Base-by-base conservation (phyloP, 2,329 filamentous ascomycete species). In the Colletotrichum karsti region DNA sequence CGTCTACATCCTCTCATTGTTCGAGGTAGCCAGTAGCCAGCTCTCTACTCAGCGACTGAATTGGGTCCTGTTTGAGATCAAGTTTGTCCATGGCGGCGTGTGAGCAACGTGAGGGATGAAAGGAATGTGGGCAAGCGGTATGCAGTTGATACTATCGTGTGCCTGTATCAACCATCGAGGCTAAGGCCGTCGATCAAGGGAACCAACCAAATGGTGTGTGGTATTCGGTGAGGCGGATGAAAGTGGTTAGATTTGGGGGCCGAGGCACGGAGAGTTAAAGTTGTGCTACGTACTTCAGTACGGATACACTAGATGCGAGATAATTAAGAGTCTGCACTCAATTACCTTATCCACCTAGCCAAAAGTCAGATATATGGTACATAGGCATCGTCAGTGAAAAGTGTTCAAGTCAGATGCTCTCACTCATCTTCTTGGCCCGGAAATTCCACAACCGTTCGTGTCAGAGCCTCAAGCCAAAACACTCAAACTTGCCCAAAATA, bases 391-490 rank as follows among this genome's bases (percentile, higher is more conserved):
- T n/a, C n/a, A n/a, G n/a, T n/a, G n/a, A n/a, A n/a, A n/a, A n/a
- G n/a, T n/a, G n/a, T n/a, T n/a, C n/a, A n/a, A n/a, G n/a, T 33
- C 44, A 20, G 13, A 50, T 26, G 26, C 51, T 26, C 37, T 26
- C 15, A 30, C n/a, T n/a, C 33, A 35, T 15, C n/a, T 20, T 15
- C 13, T 39, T 22, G 30, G 18, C 10, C 30, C 13, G 13, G 33
- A 30, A 30, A 41, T 30, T 61, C 35, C 39, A 18, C 58, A 51
- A 18, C 44, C 26, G 33, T 58, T 20, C 9, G 39, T 46, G 55
- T 65, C 63, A 30, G 48, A 61, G 63, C 63, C 63, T 61, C 63
- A 55, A 66, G 39, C 28, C 57, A 66, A 66, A 66, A 55, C 48
- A 55, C 13, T 8, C 18, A 30, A 44, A 9, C 30, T 35, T 53